Conservation (phyloP, 169 alveolate species). For the Plasmodium gonderi region DNA sequence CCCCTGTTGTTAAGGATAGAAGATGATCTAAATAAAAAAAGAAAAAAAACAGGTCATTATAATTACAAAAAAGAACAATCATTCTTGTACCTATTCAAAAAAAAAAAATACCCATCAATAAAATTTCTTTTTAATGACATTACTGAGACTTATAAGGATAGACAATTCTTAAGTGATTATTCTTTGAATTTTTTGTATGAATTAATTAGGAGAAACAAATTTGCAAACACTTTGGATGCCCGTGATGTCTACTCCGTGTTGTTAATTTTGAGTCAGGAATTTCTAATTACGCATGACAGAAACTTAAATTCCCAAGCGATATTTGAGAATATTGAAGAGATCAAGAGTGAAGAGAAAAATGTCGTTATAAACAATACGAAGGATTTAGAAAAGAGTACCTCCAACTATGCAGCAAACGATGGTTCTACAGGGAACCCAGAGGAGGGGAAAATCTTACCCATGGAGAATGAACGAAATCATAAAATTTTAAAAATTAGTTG, state of each 20-base stretch:
- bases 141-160: conserved; percentile 34
- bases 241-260: conserved; percentile 10
- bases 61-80: conserved; percentile 7
- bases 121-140: conserved; percentile 32
- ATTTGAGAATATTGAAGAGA: neutral
- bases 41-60: neutral
- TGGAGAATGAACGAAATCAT: conserved; percentile 22
- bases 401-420: too few relatives aligned
- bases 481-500: conserved; percentile 57
- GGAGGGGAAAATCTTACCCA: neutral
- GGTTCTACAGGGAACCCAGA: neutral
- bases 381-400: neutral
- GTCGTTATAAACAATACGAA: neutral
- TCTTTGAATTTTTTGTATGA: conserved; percentile 45
- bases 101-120: conserved; percentile 3
- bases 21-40: conserved; percentile 10
- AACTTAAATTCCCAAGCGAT: neutral
- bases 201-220: neutral
- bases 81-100: conserved; percentile 18
- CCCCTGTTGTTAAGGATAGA: conserved; percentile 35
- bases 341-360: neutral
- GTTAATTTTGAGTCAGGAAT: conserved; percentile 46
- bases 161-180: conserved; percentile 31
- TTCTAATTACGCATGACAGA: neutral
- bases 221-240: neutral